phyloP scores from a whole-genome alignment of 2,329 filamentous ascomycete genomes.

The Hypoxylon rubiginosum region DNA sequence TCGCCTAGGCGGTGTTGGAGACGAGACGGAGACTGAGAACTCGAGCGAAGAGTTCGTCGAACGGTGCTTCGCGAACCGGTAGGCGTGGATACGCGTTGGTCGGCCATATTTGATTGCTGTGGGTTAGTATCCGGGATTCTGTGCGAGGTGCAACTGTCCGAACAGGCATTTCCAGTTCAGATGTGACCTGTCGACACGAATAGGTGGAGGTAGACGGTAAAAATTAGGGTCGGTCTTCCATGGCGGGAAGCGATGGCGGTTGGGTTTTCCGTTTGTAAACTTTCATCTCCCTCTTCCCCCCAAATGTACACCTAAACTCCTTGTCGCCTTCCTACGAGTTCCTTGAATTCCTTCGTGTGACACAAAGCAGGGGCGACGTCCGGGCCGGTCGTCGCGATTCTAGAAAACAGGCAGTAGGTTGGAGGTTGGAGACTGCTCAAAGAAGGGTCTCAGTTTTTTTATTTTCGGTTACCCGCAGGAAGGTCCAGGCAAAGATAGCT shows the following conservation, averaged over 20 bases:
- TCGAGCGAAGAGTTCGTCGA: conserved; percentile 57
- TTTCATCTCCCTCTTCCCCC: conserved; percentile 43
- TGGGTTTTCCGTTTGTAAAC: conserved; percentile 38
- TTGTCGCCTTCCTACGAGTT: conserved; percentile 26
- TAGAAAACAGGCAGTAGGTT: conserved; percentile 32
- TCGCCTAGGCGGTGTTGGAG: conserved; percentile 61
- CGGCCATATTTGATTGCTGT: conserved; percentile 49
- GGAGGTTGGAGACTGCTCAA: conserved; percentile 25
- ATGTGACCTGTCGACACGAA: conserved; percentile 41
- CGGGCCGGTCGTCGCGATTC: conserved; percentile 40
- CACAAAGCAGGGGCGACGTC: conserved; percentile 37
- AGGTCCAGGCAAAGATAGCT: conserved; percentile 18
- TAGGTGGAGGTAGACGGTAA: conserved; percentile 5
- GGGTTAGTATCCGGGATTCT: conserved; percentile 43
- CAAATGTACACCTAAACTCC: conserved; percentile 14
- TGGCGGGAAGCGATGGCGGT: conserved; percentile 38
- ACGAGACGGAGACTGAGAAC: conserved; percentile 62
- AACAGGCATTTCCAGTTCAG: conserved; percentile 38
- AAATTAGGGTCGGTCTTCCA: conserved; percentile 47
- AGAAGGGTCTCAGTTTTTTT: conserved; percentile 41
- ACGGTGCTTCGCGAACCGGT: conserved; percentile 55
- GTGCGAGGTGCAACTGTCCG: conserved; percentile 28
- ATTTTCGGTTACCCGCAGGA: conserved; percentile 40
- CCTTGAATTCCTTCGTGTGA: conserved; percentile 28
- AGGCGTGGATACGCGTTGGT: conserved; percentile 53